These are phyloP conservation scores for Handroanthus guayacan DNA, from an alignment of 257 asterid species.

Conservation along the genomic window DNA sequence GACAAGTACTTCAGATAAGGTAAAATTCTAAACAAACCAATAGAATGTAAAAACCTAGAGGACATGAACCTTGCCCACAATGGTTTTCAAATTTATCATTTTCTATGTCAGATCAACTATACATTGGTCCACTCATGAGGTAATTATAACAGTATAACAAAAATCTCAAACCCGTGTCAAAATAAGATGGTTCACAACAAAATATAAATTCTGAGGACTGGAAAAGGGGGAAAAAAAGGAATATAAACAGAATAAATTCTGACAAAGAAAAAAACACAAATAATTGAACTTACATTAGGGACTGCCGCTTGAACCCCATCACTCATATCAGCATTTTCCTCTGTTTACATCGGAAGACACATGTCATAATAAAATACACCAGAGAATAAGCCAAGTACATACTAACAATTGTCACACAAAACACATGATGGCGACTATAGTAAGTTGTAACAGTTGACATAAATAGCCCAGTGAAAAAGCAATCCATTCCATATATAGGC, in stretches of 20 bases:
- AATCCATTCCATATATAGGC: not conserved
- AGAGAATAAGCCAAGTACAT: not conserved
- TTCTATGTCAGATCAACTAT: not conserved
- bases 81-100: not conserved
- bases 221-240: too few species aligned
- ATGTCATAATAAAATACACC: conserved; percentile 24
- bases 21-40: conserved; percentile 1
- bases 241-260: not conserved
- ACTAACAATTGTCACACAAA: conserved; percentile 22
- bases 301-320: conserved; percentile 46
- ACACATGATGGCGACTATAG: conserved; percentile 24
- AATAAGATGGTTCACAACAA: not conserved
- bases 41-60: conserved; percentile 3
- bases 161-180: not conserved
- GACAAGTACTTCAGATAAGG: not conserved
- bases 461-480: conserved; percentile 17
- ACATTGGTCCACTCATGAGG: not conserved
- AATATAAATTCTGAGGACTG: conserved; percentile 2
- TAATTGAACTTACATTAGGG: conserved; percentile 56
- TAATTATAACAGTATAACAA: not conserved
- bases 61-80: not conserved
- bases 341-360: conserved; percentile 52
- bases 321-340: conserved; percentile 46
- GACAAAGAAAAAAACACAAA: conserved; percentile 12
- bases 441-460: not conserved